phyloP scores from a whole-genome alignment of 306 rosid species.

The Vigna mungo region DNA sequence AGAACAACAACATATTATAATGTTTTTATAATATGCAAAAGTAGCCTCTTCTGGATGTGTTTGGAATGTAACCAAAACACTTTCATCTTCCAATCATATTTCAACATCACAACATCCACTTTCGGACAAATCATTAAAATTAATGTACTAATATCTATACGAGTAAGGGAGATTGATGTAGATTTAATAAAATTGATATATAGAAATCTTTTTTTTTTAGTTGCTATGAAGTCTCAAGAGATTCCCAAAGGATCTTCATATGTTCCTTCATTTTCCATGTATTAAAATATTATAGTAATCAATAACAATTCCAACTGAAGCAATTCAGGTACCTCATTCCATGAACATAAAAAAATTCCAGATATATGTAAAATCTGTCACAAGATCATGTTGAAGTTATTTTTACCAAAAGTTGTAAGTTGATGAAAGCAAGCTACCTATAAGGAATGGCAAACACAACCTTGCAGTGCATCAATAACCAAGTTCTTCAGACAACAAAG shows the following conservation, averaged over 20 bases:
- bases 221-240: background rate
- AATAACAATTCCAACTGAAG: background rate
- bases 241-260: background rate
- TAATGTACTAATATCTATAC: too few species aligned
- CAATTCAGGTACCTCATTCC: background rate
- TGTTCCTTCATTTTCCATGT: background rate
- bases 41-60: conserved; percentile 13
- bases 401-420: background rate
- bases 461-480: conserved; percentile 7
- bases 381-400: background rate
- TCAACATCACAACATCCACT: background rate
- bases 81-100: conserved; percentile 1
- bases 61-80: background rate
- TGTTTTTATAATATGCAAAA: background rate
- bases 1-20: background rate
- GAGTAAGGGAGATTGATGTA: too few species aligned
- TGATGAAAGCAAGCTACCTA: background rate
- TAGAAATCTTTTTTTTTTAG: background rate
- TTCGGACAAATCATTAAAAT: too few species aligned
- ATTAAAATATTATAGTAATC: background rate
- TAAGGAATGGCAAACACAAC: background rate
- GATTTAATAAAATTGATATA: too few species aligned
- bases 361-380: background rate
- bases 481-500: conserved; percentile 54
- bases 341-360: background rate